These are phyloP conservation scores for Tagetes patula DNA, from an alignment of 129 eudicot species.

Conservation along the genomic window DNA sequence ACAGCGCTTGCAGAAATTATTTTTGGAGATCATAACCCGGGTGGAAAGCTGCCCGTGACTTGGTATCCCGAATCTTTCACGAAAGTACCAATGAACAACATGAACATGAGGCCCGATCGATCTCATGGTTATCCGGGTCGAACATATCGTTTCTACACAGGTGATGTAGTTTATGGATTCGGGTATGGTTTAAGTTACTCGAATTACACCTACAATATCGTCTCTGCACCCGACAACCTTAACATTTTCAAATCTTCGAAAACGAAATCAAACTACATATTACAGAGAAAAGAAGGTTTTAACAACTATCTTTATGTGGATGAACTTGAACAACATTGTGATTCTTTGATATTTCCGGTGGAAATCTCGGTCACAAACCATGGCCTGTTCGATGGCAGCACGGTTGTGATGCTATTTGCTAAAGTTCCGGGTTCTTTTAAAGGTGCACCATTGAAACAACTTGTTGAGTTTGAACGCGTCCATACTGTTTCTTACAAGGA, in stretches of 20 bases:
- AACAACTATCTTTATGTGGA: conserved; percentile 47
- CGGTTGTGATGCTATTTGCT: conserved; percentile 62
- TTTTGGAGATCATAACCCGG: conserved; percentile 91
- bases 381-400: conserved; percentile 67
- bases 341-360: conserved; percentile 57
- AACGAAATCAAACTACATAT: conserved; percentile 29
- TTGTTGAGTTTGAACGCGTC: conserved; percentile 71
- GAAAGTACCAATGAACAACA: conserved; percentile 74
- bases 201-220: conserved; percentile 48
- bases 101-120: conserved; percentile 82
- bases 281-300: conserved; percentile 27
- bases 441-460: conserved; percentile 71
- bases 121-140: conserved; percentile 79
- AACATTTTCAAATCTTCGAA: conserved; percentile 32
- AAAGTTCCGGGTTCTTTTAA: conserved; percentile 21
- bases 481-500: conserved; percentile 34
- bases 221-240: conserved; percentile 56
- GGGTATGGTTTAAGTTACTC: conserved; percentile 86
- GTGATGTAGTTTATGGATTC: conserved; percentile 58
- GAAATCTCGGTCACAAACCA: conserved; percentile 50
- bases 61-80: conserved; percentile 94
- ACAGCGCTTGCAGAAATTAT: conserved; percentile 73
- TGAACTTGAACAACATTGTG: conserved; percentile 50
- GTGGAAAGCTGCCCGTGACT: conserved; percentile 83
- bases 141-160: conserved; percentile 85